A percentile compares a stretch with the other conserved stretches of the same genome.
Evolutionary conservation across 495 filamentous ascomycete species (phyloP).

Genomic region (Hypoxylon perforatum): DNA sequence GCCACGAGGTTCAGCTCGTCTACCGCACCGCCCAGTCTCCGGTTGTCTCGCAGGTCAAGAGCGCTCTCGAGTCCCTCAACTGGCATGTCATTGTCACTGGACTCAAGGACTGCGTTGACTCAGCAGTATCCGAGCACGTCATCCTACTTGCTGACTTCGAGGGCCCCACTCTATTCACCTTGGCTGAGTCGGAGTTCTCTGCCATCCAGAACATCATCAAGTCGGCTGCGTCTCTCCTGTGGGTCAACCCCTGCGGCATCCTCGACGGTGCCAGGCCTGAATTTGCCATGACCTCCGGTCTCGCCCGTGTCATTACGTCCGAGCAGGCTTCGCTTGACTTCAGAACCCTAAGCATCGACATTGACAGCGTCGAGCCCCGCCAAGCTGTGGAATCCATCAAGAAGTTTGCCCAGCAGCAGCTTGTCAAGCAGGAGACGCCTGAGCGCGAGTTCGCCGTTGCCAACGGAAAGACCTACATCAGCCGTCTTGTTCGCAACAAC

Average conservation of each 20-base stretch:
- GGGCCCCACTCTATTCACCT: slow-evolving; percentile 10
- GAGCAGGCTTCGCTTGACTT: slow-evolving; percentile 56
- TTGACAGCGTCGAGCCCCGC: slow-evolving; percentile 3
- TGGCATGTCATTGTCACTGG: slow-evolving; percentile 12
- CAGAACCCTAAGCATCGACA: slow-evolving; percentile 44
- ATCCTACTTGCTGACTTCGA: slow-evolving; percentile 43
- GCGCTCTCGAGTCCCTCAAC: slow-evolving; percentile 2
- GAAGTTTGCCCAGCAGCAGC: slow-evolving; percentile 17
- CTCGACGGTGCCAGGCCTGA: slow-evolving; percentile 46
- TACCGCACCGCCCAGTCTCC: slow-evolving; percentile 6
- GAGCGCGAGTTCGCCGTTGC: slow-evolving; percentile 41
- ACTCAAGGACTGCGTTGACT: slow-evolving; percentile 5
- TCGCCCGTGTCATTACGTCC: slow-evolving; percentile 47
- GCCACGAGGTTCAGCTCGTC: slow-evolving; percentile 15
- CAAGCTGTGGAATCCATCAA: slow-evolving; percentile 9
- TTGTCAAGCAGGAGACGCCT: slow-evolving; percentile 1
- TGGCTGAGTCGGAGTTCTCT: slow-evolving; percentile 41
- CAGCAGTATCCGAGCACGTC: slow-evolving; percentile 25
- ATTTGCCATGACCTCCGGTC: slow-evolving; percentile 46
- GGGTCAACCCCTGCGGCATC: slow-evolving; percentile 47
- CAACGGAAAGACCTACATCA: slow-evolving; percentile 43
- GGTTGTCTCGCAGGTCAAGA: slow-evolving; percentile 7
- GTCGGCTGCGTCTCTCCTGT: slow-evolving; percentile 47
- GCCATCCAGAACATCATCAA: slow-evolving; percentile 48
- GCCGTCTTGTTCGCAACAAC: slow-evolving; percentile 45